Conservation (phyloP, 306 rosid genomes). For the Lathyrus oleraceus region DNA sequence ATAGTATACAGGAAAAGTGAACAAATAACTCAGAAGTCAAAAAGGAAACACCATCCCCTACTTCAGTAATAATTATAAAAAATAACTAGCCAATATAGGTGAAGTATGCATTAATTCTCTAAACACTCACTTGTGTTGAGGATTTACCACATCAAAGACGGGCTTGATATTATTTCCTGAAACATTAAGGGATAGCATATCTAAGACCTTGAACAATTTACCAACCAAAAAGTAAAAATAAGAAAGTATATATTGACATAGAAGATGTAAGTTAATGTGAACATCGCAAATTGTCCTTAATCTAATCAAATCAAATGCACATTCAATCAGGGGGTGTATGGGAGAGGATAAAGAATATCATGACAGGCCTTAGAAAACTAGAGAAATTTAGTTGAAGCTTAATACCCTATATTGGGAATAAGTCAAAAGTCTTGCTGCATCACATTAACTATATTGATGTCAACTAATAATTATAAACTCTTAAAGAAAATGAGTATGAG, state of each 20-base stretch:
- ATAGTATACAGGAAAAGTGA: conserved; percentile 13
- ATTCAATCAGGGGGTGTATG: not conserved
- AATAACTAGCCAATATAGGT: conserved; percentile 9
- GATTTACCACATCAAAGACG: conserved; percentile 70
- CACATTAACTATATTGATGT: conserved; percentile 1
- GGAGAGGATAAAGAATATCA: not conserved
- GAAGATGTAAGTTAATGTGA: conserved; percentile 12
- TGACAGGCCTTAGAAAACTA: not conserved
- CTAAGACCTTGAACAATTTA: conserved; percentile 30
- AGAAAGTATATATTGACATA: not conserved
- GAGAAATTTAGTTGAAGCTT: conserved; percentile 1
- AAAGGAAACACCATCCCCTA: conserved; percentile 1
- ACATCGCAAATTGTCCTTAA: not conserved
- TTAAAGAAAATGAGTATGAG: conserved; percentile 9
- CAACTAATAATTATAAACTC: not conserved
- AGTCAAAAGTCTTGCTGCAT: conserved; percentile 10
- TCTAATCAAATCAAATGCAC: conserved; percentile 25
- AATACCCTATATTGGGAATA: not conserved
- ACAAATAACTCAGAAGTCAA: conserved; percentile 6
- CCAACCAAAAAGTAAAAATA: conserved; percentile 14
- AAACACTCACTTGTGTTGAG: conserved; percentile 82
- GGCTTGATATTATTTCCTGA: conserved; percentile 74
- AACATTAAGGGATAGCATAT: conserved; percentile 19
- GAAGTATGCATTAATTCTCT: conserved; percentile 8
- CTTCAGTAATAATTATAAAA: not conserved